phyloP scores from a whole-genome alignment of 352 stramenopile species.

The Phytophthora pluvialis region DNA sequence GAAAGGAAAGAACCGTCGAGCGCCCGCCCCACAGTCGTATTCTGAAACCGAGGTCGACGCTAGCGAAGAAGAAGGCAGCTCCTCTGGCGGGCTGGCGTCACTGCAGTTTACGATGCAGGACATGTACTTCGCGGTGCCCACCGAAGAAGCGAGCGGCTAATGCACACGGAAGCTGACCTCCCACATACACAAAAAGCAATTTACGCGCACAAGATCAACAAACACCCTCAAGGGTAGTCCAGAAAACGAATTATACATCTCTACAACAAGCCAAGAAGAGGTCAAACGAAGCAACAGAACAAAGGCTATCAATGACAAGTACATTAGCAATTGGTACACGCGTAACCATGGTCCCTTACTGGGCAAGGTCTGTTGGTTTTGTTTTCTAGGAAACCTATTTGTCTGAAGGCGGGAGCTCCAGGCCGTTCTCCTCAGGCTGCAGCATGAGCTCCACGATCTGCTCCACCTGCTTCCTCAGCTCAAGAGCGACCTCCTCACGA shows the following conservation, averaged over 20 bases:
- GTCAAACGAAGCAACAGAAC: slow-evolving; percentile 28
- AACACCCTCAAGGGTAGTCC: slow-evolving; percentile 22
- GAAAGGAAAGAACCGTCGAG: slow-evolving; percentile 36
- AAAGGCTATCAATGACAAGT: slow-evolving; percentile 35
- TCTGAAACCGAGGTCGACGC: slow-evolving; percentile 32
- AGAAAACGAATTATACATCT: slow-evolving; percentile 36
- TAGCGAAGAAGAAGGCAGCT: slow-evolving; percentile 30
- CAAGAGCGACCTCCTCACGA: slow-evolving; percentile 60
- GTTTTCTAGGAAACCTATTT: slow-evolving; percentile 16
- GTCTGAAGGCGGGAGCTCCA: slow-evolving; percentile 60
- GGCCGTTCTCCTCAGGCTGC: slow-evolving; percentile 78
- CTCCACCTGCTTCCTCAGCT: slow-evolving; percentile 69
- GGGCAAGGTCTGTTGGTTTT: background rate
- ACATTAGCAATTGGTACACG: slow-evolving; percentile 39
- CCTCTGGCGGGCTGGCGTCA: slow-evolving; percentile 35
- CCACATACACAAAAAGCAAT: slow-evolving; percentile 23
- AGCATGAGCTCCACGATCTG: slow-evolving; percentile 86
- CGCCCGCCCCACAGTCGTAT: slow-evolving; percentile 20
- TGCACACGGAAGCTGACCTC: slow-evolving; percentile 24
- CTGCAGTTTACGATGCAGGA: slow-evolving; percentile 85
- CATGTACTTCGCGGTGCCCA: slow-evolving; percentile 74
- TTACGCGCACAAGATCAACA: slow-evolving; percentile 12
- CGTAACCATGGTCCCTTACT: too few species aligned
- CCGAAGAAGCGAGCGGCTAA: slow-evolving; percentile 43
- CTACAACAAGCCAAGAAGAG: slow-evolving; percentile 26